Conservation (phyloP, 345 rosid species). For the Dovyalis caffra region DNA sequence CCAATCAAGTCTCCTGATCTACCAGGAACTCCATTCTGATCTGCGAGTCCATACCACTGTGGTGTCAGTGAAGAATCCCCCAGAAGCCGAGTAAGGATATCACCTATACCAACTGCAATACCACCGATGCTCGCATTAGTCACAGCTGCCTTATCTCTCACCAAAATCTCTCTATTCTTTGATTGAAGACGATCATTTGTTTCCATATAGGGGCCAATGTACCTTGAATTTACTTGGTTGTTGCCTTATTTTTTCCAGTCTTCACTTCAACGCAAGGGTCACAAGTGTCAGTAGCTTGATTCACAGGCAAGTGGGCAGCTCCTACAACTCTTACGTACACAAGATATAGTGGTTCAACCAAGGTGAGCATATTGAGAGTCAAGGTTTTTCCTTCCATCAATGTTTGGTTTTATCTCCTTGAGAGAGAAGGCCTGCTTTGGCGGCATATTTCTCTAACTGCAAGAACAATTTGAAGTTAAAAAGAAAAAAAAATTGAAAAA, state of each 20-base stretch:
- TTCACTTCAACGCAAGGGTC: not conserved
- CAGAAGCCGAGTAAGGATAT: conserved; percentile 34
- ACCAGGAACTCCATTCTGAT: conserved; percentile 22
- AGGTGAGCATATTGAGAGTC: not conserved
- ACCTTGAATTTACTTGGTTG: not conserved
- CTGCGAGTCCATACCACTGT: conserved; percentile 41
- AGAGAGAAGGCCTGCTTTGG: not conserved
- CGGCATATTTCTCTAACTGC: conserved; percentile 1
- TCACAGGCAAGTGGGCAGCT: not conserved
- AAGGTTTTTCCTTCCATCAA: not conserved
- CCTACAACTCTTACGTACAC: not conserved
- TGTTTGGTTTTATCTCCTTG: conserved; percentile 8
- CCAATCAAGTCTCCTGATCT: conserved; percentile 37
- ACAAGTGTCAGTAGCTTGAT: not conserved
- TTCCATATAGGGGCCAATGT: not conserved
- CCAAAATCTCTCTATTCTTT: conserved; percentile 29
- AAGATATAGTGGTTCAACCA: conserved; percentile 4
- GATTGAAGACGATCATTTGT: not conserved
- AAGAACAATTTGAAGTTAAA: not conserved
- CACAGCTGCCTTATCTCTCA: conserved; percentile 24
- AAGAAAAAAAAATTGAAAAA: no score
- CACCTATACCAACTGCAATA: conserved; percentile 26
- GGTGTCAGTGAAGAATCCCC: conserved; percentile 46
- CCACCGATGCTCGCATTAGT: conserved; percentile 33
- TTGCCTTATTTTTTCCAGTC: conserved; percentile 5